phyloP scores from a whole-genome alignment of 352 stramenopile species.

The Globisporangium cederbergense region DNA sequence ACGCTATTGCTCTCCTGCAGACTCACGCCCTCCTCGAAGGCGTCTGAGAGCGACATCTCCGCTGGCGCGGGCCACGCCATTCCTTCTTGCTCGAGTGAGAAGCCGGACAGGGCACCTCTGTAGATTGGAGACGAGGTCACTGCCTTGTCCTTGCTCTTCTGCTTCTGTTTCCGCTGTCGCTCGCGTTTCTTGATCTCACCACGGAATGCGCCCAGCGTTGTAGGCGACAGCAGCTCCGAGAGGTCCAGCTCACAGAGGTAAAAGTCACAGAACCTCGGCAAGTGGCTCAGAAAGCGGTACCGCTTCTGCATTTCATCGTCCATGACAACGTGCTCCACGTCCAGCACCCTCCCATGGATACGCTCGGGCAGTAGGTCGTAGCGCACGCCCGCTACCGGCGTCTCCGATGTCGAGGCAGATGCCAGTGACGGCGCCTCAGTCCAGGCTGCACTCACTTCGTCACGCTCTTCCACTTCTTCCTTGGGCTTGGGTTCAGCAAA shows the following conservation, averaged over 20 bases:
- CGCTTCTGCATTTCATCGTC: constrained; percentile 81
- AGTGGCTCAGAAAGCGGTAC: constrained; percentile 84
- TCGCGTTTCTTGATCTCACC: constrained; percentile 75
- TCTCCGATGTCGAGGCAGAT: constrained; percentile 4
- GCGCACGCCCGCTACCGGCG: constrained; percentile 19
- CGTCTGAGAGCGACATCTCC: constrained; percentile 42
- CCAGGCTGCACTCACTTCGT: constrained; percentile 30
- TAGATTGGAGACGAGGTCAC: constrained; percentile 28
- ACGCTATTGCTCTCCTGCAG: constrained; percentile 16
- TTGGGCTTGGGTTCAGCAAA: constrained; percentile 36
- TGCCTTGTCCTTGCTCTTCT: constrained; percentile 29
- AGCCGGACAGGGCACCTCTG: constrained; percentile 23
- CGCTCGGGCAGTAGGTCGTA: constrained; percentile 56
- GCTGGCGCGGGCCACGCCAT: constrained; percentile 55
- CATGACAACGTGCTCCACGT: constrained; percentile 88
- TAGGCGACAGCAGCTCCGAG: constrained; percentile 54
- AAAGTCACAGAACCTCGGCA: constrained; percentile 85
- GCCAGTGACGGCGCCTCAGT: constrained; percentile 22
- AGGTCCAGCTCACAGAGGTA: constrained; percentile 88
- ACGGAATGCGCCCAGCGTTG: constrained; percentile 58
- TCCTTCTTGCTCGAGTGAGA: constrained; percentile 56
- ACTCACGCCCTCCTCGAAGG: constrained; percentile 30
- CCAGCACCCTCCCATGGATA: constrained; percentile 61
- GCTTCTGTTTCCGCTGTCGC: constrained; percentile 61
- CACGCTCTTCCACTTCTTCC: constrained; percentile 20